Evolutionary conservation across 495 filamentous ascomycete genomes (phyloP).

Genomic region (Pseudotulostoma volvatum): DNA sequence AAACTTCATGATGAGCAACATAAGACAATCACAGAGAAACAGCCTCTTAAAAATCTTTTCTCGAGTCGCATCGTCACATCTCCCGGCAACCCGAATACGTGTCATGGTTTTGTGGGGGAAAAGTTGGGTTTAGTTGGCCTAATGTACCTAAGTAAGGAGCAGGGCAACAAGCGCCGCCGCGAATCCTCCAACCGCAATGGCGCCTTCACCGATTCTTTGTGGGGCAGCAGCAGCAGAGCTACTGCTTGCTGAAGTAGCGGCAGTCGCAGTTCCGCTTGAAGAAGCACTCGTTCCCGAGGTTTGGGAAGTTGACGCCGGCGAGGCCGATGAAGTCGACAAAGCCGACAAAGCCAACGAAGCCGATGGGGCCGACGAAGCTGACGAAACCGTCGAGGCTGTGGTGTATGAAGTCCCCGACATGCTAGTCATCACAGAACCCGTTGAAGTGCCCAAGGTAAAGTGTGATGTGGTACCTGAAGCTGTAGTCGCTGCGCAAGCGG

Average conservation of each 20-base stretch:
- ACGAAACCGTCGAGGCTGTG: neutral
- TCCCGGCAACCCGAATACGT: neutral
- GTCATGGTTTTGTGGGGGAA: neutral
- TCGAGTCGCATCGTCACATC: neutral
- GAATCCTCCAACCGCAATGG: neutral
- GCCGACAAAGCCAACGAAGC: constrained; percentile 4
- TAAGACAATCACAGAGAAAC: neutral
- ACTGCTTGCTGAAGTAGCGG: constrained; percentile 16
- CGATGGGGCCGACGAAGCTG: constrained; percentile 3
- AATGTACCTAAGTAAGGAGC: constrained; percentile 1
- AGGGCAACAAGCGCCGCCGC: constrained; percentile 3
- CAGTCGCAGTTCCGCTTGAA: constrained; percentile 16
- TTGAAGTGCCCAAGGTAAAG: constrained; percentile 4
- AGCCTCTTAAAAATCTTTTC: neutral
- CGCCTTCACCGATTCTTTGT: constrained; percentile 1
- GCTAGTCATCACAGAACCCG: neutral
- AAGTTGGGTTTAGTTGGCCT: neutral
- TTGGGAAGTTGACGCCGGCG: neutral
- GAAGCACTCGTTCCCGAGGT: constrained; percentile 2
- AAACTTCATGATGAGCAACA: neutral
- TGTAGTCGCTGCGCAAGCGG: constrained; percentile 18
- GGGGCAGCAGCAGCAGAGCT: constrained; percentile 3
- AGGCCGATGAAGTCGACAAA: constrained; percentile 4
- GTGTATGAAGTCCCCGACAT: no score
- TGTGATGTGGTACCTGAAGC: constrained; percentile 9